phyloP scores from a whole-genome alignment of 768 basidiomycete genomes.

The Macrolepiota albuminosa region DNA sequence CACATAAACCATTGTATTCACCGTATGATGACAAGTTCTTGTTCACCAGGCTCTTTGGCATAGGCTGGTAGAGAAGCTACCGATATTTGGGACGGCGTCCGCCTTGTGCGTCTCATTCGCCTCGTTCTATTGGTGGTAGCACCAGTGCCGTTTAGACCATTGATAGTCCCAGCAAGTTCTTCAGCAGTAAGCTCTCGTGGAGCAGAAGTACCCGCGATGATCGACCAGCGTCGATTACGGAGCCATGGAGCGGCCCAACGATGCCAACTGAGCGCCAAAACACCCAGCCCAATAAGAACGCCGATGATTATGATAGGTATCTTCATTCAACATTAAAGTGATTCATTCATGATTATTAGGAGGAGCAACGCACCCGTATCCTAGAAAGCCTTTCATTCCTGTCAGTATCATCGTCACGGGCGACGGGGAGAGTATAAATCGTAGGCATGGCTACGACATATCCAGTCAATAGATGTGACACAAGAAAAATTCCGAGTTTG shows the following conservation, averaged over 20 bases:
- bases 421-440: not conserved
- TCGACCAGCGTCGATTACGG: not conserved
- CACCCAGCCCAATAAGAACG: not conserved
- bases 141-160: constrained; percentile 19
- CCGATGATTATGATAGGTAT: constrained; percentile 14
- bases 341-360: not conserved
- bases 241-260: not conserved
- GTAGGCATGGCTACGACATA: constrained; percentile 13
- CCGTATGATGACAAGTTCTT: constrained; percentile 70
- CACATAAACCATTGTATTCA: constrained; percentile 10
- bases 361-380: constrained; percentile 14
- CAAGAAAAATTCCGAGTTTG: constrained; percentile 4
- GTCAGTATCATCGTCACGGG: not conserved
- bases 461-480: not conserved
- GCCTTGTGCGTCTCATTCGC: constrained; percentile 36
- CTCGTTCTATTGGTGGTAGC: constrained; percentile 25
- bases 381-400: not conserved
- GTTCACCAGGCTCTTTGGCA: constrained; percentile 80
- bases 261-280: constrained; percentile 5
- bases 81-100: constrained; percentile 79
- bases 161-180: constrained; percentile 48
- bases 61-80: constrained; percentile 75
- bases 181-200: constrained; percentile 49
- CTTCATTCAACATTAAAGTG: not conserved
- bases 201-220: not conserved